phyloP scores from a whole-genome alignment of 129 eudicot species.

The Ambrosia trifida region DNA sequence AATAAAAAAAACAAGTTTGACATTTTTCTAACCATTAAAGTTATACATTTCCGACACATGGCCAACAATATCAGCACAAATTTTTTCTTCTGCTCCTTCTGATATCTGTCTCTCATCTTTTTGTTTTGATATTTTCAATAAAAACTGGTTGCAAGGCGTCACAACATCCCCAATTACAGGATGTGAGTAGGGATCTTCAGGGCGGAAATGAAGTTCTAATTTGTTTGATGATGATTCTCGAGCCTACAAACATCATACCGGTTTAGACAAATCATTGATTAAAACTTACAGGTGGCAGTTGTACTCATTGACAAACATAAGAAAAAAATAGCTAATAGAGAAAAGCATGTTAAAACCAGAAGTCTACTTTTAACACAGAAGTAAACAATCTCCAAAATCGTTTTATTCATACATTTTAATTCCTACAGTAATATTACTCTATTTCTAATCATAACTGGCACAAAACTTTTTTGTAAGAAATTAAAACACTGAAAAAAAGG shows the following conservation, averaged over 20 bases:
- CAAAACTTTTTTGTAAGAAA: neutral
- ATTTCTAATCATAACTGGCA: neutral
- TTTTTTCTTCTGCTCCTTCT: slow-evolving; percentile 37
- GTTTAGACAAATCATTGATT: slow-evolving; percentile 1
- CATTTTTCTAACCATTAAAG: slow-evolving; percentile 62
- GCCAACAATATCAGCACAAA: slow-evolving; percentile 72
- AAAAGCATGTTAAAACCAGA: neutral
- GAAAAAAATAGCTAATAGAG: neutral
- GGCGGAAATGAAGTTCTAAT: slow-evolving; percentile 86
- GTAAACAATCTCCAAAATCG: neutral
- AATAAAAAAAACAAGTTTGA: slow-evolving; percentile 6
- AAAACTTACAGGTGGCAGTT: neutral
- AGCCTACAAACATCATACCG: slow-evolving; percentile 50
- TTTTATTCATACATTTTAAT: neutral
- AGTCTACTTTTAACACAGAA: neutral
- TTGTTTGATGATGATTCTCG: slow-evolving; percentile 57
- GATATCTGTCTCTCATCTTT: slow-evolving; percentile 37
- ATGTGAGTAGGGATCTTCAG: slow-evolving; percentile 96
- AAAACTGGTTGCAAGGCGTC: slow-evolving; percentile 52
- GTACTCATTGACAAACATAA: neutral
- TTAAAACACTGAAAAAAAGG: neutral
- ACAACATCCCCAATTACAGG: slow-evolving; percentile 65
- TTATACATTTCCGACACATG: slow-evolving; percentile 65
- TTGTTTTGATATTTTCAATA: slow-evolving; percentile 64
- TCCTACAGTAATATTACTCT: neutral